These are phyloP conservation scores for Neurospora sp. DNA, from an alignment of 495 filamentous ascomycete genomes.

Conservation along the genomic window DNA sequence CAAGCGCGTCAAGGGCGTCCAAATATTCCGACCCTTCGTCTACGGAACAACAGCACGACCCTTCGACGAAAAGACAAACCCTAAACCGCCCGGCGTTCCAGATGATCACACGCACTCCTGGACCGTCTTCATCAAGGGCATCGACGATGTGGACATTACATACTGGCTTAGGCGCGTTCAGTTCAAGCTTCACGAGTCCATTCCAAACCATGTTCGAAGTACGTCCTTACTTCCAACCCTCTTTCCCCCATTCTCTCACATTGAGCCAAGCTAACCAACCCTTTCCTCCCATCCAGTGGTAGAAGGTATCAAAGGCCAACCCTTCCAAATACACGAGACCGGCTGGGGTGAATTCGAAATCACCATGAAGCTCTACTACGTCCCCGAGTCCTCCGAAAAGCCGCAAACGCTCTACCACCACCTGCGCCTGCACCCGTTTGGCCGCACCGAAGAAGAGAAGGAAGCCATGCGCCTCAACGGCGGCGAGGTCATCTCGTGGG, in stretches of 20 bases:
- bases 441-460: constrained; percentile 59
- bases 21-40: constrained; percentile 68
- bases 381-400: constrained; percentile 76
- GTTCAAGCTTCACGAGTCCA: constrained; percentile 95
- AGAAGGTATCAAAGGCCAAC: constrained; percentile 54
- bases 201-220: constrained; percentile 75
- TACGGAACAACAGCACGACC: constrained; percentile 68
- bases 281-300: constrained; percentile 18
- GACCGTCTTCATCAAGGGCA: constrained; percentile 81
- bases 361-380: constrained; percentile 83
- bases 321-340: constrained; percentile 82
- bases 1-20: constrained; percentile 56
- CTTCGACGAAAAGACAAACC: constrained; percentile 51
- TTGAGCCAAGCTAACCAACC: not conserved
- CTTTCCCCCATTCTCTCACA: not conserved
- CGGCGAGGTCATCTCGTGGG: constrained; percentile 60
- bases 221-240: constrained; percentile 1
- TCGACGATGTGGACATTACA: constrained; percentile 77
- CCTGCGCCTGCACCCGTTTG: constrained; percentile 84
- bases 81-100: constrained; percentile 54
- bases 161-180: constrained; percentile 96
- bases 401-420: constrained; percentile 85
- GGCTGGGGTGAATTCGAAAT: constrained; percentile 99
- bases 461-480: constrained; percentile 49
- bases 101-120: constrained; percentile 90